phyloP scores from a whole-genome alignment of 345 rosid species.

The Ailanthus altissimus region DNA sequence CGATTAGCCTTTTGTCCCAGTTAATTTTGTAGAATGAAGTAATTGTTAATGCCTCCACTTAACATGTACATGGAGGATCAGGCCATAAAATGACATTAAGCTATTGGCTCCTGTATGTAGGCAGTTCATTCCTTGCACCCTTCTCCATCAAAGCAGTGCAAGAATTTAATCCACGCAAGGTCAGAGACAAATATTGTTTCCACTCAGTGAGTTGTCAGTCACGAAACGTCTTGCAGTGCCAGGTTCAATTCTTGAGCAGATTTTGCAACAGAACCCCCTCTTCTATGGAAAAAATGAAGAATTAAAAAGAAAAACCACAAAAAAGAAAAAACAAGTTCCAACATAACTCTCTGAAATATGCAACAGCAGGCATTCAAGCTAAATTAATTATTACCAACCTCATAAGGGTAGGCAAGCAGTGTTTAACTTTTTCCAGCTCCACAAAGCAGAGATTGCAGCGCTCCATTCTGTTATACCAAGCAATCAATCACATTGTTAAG shows the following conservation, averaged over 20 bases:
- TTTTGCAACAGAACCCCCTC: constrained; percentile 91
- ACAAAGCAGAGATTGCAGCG: constrained; percentile 81
- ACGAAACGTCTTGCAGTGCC: constrained; percentile 76
- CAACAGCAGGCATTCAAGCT: constrained; percentile 14
- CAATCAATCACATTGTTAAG: constrained; percentile 9
- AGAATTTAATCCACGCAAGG: constrained; percentile 13
- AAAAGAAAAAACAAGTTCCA: neutral
- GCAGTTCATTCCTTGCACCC: constrained; percentile 12
- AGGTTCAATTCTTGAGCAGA: constrained; percentile 80
- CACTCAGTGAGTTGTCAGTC: constrained; percentile 23
- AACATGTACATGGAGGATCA: constrained; percentile 34
- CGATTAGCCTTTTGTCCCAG: constrained; percentile 16
- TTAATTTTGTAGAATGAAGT: constrained; percentile 31
- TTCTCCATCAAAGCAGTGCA: constrained; percentile 9
- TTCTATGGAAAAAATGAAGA: constrained; percentile 39
- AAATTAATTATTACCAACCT: constrained; percentile 40
- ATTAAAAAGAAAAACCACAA: constrained; percentile 7
- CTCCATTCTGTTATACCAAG: constrained; percentile 54
- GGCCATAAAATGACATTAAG: constrained; percentile 10
- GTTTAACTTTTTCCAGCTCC: constrained; percentile 88
- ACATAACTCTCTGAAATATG: neutral
- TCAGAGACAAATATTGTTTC: constrained; percentile 21
- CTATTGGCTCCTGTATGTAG: neutral
- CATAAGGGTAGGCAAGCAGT: constrained; percentile 54
- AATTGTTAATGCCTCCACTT: constrained; percentile 33